Conservation (phyloP, 108 stramenopile species). For the Cyclotella sp. region DNA sequence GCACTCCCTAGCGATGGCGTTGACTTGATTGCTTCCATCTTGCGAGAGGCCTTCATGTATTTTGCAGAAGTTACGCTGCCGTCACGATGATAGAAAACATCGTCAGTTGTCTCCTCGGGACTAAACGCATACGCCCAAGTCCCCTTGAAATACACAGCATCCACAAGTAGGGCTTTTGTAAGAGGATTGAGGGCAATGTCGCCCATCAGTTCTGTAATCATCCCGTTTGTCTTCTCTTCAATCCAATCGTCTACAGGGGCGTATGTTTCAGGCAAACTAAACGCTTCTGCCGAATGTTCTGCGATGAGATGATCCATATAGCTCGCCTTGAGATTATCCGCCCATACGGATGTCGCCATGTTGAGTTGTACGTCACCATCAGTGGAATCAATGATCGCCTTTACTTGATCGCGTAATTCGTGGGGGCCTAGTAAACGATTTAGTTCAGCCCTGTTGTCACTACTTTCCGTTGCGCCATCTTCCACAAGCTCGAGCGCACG, state of each 20-base stretch:
- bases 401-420: slow-evolving; percentile 4
- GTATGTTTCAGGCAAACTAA: slow-evolving; percentile 24
- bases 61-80: neutral
- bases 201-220: slow-evolving; percentile 35
- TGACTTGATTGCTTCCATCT: slow-evolving; percentile 13
- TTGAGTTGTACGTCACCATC: slow-evolving; percentile 22
- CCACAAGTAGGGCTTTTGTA: slow-evolving; percentile 27
- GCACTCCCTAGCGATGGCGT: slow-evolving; percentile 23
- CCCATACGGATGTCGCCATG: slow-evolving; percentile 36
- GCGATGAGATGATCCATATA: slow-evolving; percentile 13
- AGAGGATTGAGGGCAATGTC: slow-evolving; percentile 14
- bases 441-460: slow-evolving; percentile 12
- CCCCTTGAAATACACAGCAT: slow-evolving; percentile 47
- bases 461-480: slow-evolving; percentile 30
- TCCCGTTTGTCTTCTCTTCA: slow-evolving; percentile 26
- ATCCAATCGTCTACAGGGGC: slow-evolving; percentile 33
- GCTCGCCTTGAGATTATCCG: slow-evolving; percentile 20
- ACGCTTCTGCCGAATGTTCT: slow-evolving; percentile 22
- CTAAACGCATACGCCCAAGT: slow-evolving; percentile 35
- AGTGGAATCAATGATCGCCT: neutral
- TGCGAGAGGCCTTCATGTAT: slow-evolving; percentile 34
- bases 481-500: slow-evolving; percentile 24
- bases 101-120: slow-evolving; percentile 9
- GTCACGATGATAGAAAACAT: slow-evolving; percentile 9
- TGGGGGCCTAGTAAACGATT: slow-evolving; percentile 14